Evolutionary conservation across 345 rosid genomes (phyloP), one percentile per base, ranked within the genome.

Genomic region (Salix koriyanagi): DNA sequence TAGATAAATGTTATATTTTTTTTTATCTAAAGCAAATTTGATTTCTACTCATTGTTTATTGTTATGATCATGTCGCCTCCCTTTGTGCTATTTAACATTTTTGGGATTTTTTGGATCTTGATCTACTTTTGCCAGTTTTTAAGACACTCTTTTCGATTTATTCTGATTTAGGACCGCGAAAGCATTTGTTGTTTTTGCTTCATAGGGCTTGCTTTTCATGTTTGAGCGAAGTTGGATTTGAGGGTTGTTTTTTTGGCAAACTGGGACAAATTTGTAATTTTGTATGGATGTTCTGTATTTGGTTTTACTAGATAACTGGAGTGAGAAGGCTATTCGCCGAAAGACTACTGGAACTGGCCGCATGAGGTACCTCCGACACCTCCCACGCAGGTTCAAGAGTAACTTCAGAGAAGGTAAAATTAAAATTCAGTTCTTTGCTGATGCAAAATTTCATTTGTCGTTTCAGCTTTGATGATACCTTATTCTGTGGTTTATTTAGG

Each of bases 291-390:
- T 26, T 65, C 5, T 4, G 4, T 21, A 2, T 4, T 23, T 30
- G 28, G 0, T 39, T 37, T 75, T 75, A 9, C 25, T 13, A 80
- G 79, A 74, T 56, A 80, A 80, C 68, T 80, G 79, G 79, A 75
- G 79, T 28, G 83, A 36, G 72, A 80, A 80, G 52, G 83, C 83
- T 7, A 75, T 80, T 16, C 75, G 79, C 37, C 16, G 83, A 50
- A 71, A 80, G 83, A 80, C 83, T 8, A 80, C 83, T n/a, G 73
- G 83, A 28, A 75, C 72, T 6, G 83, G 83, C 5, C 66, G 79
- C 2, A 80, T 80, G 79, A 80, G 41, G 72, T 80, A 80, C 64
- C 75, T 75, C 48, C 83, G 76, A 14, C 67, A 70, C 30, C 72
- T 75, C 8, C 78, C 82, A 12, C 78, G 77, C 75, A 74, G 82